These are phyloP conservation scores for Gleditsia sinensis DNA, from an alignment of 306 rosid genomes.

Conservation along the genomic window DNA sequence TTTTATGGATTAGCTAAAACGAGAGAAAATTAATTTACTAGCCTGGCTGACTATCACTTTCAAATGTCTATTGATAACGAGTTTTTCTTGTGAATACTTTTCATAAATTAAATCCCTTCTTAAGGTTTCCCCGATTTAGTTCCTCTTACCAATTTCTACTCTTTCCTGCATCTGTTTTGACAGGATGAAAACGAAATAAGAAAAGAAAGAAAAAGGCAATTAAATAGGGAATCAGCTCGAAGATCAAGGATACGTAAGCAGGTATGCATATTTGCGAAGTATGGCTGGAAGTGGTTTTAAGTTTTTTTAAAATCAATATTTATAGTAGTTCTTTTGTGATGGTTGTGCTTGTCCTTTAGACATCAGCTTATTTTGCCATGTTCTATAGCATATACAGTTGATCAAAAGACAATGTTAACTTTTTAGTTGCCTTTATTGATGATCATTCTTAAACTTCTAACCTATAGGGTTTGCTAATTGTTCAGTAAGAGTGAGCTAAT, in stretches of 20 bases:
- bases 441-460: slow-evolving; percentile 1
- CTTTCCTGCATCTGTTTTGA: slow-evolving; percentile 19
- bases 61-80: background rate
- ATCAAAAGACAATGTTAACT: slow-evolving; percentile 9
- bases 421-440: slow-evolving; percentile 23
- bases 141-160: background rate
- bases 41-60: background rate
- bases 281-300: background rate
- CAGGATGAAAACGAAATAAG: slow-evolving; percentile 43
- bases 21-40: background rate
- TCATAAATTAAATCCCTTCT: background rate
- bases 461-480: slow-evolving; percentile 1
- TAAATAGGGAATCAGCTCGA: slow-evolving; percentile 37
- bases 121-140: background rate
- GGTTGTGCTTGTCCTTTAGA: background rate
- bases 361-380: background rate
- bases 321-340: background rate
- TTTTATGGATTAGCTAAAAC: background rate
- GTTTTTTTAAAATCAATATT: background rate
- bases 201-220: slow-evolving; percentile 39
- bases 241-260: slow-evolving; percentile 40
- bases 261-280: slow-evolving; percentile 34
- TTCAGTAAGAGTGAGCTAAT: background rate
- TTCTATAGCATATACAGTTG: background rate
- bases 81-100: background rate